Base-by-base conservation (phyloP, 2,329 filamentous ascomycete species). In the Xylaria sp. region DNA sequence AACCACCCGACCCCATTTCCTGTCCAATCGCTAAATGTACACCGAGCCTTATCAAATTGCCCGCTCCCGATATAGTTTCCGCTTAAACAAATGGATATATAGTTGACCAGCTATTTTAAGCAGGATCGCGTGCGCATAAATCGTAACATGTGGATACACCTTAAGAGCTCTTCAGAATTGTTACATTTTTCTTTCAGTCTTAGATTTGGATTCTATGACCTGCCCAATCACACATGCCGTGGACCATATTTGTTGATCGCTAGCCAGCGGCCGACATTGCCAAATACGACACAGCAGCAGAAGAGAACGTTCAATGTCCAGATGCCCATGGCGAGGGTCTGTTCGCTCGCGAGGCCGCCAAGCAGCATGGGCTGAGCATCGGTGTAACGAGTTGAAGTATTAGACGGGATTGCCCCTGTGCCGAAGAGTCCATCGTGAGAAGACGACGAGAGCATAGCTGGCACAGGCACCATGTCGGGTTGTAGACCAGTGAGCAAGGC, bases 221-320 rank as follows among this genome's bases (percentile, higher is more conserved):
- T 46, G 79, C 83, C 84, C 83, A 85, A 49, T 86, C 77, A 2
- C 83, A 83, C 66, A 80, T 81, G n/a, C 76, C 79, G 0, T 76
- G 78, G 1, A 80, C 79, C n/a, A 80, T 79, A 65, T 76, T 71
- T 71, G 26, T 81, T 85, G 71, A 88, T 81, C n/a, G 90, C 90
- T 72, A 98, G 81, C 70, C 93, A 86, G 71, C 96, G 86, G 13
- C 96, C 96, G 77, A 99, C 93, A 77, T 97, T 98, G 11, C 96
- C 96, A 84, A 99, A 97, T 81, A 94, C 97, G 10, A 98, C 89
- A 74, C 93, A 94, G 76, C 93, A 97, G 81, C 96, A 97, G 79
- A 97, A 99, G 59, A 99, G 82, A 31, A 98, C 94, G 77, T 93
- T 97, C 28, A 95, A 86, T 76, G 97, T 91, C 95, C 96, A 99